Evolutionary conservation across 2,329 filamentous ascomycete genomes (phyloP).

Genomic region (Hypomyces perniciosus): DNA sequence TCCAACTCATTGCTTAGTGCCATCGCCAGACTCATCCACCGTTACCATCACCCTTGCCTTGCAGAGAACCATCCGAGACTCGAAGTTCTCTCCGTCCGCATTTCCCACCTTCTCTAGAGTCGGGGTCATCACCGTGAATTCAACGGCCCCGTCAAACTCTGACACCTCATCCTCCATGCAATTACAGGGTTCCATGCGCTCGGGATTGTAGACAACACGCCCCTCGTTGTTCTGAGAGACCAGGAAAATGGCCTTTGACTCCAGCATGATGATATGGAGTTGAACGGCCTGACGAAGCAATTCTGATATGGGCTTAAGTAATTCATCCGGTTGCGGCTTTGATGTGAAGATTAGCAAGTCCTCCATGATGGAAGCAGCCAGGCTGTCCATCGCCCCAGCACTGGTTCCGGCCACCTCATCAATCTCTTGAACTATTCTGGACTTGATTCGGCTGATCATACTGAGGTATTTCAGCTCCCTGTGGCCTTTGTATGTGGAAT

Average conservation of each 20-base stretch:
- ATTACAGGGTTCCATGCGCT: neutral
- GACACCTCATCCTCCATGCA: neutral
- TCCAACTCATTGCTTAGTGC: neutral
- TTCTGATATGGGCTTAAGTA: neutral
- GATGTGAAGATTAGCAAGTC: neutral
- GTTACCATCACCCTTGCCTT: neutral
- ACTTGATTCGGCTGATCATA: conserved; percentile 2
- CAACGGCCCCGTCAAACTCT: neutral
- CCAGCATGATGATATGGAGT: conserved; percentile 2
- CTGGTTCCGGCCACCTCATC: neutral
- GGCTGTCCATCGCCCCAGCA: neutral
- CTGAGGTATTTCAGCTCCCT: neutral
- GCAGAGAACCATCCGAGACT: conserved; percentile 5
- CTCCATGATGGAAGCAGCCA: neutral
- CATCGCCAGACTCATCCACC: neutral
- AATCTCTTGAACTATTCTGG: neutral
- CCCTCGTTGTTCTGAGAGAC: neutral
- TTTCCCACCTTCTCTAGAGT: conserved; percentile 14
- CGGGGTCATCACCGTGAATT: conserved; percentile 6
- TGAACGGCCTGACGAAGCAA: neutral
- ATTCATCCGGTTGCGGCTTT: neutral
- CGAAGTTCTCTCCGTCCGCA: conserved; percentile 13
- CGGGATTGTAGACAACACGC: neutral
- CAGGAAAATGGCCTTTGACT: conserved; percentile 9
- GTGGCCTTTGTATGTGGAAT: neutral